Conservation (phyloP, 2,329 filamentous ascomycete species). For the Plectosphaerella sp. region DNA sequence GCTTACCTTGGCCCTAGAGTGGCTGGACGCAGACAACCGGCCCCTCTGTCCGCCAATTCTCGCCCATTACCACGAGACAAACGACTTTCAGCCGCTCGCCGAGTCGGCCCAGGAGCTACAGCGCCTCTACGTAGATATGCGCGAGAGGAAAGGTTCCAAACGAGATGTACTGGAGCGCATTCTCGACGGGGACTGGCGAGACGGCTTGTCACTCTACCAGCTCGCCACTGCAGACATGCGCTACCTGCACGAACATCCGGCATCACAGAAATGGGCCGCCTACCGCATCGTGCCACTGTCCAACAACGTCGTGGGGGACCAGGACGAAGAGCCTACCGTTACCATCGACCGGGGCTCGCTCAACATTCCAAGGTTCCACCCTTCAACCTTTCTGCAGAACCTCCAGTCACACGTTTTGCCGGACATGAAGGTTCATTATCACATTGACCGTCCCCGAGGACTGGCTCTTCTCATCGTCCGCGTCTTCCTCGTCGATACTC, state of each 20-base stretch:
- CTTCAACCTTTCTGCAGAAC: conserved; percentile 72
- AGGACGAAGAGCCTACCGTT: conserved; percentile 28
- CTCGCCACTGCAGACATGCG: conserved; percentile 66
- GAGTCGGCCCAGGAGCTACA: conserved; percentile 62
- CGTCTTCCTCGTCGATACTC: conserved; percentile 75
- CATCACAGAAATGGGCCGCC: conserved; percentile 60
- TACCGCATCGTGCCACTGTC: conserved; percentile 52
- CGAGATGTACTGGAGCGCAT: conserved; percentile 61
- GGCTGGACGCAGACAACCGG: conserved; percentile 67
- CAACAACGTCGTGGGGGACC: conserved; percentile 30
- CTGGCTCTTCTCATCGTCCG: conserved; percentile 72
- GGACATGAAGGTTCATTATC: conserved; percentile 79
- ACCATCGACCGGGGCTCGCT: conserved; percentile 37
- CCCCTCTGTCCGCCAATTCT: conserved; percentile 52
- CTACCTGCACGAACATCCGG: conserved; percentile 61
- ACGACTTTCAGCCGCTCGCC: conserved; percentile 66
- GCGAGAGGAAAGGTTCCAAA: conserved; percentile 55
- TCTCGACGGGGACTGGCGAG: conserved; percentile 63
- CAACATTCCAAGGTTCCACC: conserved; percentile 68
- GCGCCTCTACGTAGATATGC: conserved; percentile 58
- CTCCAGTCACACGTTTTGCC: conserved; percentile 72
- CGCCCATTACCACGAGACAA: conserved; percentile 49
- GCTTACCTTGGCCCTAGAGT: conserved; percentile 67
- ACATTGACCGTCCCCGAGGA: conserved; percentile 65
- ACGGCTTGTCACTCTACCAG: conserved; percentile 61